These are phyloP conservation scores for Colletotrichum orchidophilum DNA, from an alignment of 2,329 filamentous ascomycete genomes.

Conservation along the genomic window DNA sequence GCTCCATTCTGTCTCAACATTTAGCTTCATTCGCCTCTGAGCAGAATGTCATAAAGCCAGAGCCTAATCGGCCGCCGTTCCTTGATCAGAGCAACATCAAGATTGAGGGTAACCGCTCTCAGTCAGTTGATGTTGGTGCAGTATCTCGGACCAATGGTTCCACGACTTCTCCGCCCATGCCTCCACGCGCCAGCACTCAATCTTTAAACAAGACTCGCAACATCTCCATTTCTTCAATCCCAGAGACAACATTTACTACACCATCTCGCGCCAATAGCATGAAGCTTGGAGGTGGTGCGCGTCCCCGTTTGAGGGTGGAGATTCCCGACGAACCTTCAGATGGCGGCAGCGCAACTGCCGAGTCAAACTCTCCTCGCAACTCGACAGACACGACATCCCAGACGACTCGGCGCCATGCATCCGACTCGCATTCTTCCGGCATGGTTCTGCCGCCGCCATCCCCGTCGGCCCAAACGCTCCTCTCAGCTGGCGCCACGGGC, in stretches of 20 bases:
- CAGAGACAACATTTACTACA: slow-evolving; percentile 72
- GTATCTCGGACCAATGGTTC: slow-evolving; percentile 59
- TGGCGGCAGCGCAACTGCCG: slow-evolving; percentile 75
- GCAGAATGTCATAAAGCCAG: slow-evolving; percentile 49
- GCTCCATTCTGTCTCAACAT: slow-evolving; percentile 88
- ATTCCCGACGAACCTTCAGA: slow-evolving; percentile 94
- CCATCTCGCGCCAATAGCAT: slow-evolving; percentile 83
- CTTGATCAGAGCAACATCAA: slow-evolving; percentile 35
- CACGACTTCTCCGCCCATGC: slow-evolving; percentile 65
- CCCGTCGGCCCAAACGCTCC: slow-evolving; percentile 83
- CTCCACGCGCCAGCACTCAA: slow-evolving; percentile 60
- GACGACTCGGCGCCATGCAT: slow-evolving; percentile 54
- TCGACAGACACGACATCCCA: slow-evolving; percentile 68
- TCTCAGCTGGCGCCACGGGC: slow-evolving; percentile 90
- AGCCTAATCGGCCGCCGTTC: slow-evolving; percentile 40
- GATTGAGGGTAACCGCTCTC: slow-evolving; percentile 57
- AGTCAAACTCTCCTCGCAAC: slow-evolving; percentile 72
- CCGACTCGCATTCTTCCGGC: slow-evolving; percentile 64
- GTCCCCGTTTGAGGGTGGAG: slow-evolving; percentile 89
- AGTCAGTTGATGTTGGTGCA: slow-evolving; percentile 71
- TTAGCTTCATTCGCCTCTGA: slow-evolving; percentile 73
- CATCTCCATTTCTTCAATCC: slow-evolving; percentile 67
- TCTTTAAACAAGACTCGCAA: slow-evolving; percentile 58
- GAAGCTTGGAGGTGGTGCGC: slow-evolving; percentile 71
- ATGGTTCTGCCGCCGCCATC: slow-evolving; percentile 93